Conservation (phyloP, 2,329 filamentous ascomycete genomes). For the Acrocalymma vagum region DNA sequence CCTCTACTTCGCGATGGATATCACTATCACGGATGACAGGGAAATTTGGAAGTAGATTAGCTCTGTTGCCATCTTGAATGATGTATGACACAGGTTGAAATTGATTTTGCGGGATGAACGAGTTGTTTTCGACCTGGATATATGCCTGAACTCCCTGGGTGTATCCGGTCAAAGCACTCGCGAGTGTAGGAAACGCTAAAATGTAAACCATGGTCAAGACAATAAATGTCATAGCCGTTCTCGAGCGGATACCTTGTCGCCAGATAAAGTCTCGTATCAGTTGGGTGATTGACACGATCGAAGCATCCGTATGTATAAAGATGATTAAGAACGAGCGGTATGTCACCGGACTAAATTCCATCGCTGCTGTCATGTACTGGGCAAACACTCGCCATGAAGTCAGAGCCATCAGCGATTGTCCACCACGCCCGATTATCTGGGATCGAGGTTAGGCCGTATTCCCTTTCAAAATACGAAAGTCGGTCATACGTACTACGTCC, state of each 20-base stretch:
- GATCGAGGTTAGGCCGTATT: slow-evolving; percentile 1
- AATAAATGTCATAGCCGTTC: slow-evolving; percentile 27
- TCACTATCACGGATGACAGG: too few relatives aligned
- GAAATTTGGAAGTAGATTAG: too few relatives aligned
- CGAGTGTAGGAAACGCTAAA: slow-evolving; percentile 23
- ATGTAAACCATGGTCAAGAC: slow-evolving; percentile 22
- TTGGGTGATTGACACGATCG: not conserved
- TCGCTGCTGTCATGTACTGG: slow-evolving; percentile 26
- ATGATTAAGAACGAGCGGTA: slow-evolving; percentile 7
- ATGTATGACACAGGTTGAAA: slow-evolving; percentile 15
- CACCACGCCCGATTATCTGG: slow-evolving; percentile 28
- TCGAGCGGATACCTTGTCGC: slow-evolving; percentile 23
- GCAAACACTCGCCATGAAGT: slow-evolving; percentile 26
- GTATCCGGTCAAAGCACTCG: slow-evolving; percentile 31
- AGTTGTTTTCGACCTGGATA: slow-evolving; percentile 10
- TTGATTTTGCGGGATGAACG: slow-evolving; percentile 10
- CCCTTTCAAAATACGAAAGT: not conserved
- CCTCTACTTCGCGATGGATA: too few relatives aligned
- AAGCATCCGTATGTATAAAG: slow-evolving; percentile 2
- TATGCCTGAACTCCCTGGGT: slow-evolving; percentile 12
- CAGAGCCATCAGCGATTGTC: slow-evolving; percentile 26
- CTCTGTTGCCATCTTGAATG: slow-evolving; percentile 24
- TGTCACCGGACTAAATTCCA: slow-evolving; percentile 21
- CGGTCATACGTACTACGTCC: slow-evolving; percentile 25
- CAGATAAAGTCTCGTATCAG: slow-evolving; percentile 14